Base-by-base conservation (phyloP, 768 basidiomycete species). In the Guyanaporus albipodus region DNA sequence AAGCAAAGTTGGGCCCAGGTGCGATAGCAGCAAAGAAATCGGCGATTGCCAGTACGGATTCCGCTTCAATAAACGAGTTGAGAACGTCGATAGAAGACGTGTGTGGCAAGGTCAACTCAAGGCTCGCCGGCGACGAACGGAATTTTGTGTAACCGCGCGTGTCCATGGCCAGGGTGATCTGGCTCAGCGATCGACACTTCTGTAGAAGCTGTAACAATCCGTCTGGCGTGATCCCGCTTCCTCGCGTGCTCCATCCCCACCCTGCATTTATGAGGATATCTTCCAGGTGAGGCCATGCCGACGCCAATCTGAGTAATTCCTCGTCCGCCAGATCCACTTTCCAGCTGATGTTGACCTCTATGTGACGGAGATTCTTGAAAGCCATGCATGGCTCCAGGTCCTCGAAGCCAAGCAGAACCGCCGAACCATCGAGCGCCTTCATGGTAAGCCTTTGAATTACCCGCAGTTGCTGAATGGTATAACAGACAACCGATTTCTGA, bases 271-370 rank as follows among this genome's bases (percentile, higher is more conserved):
- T 48, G 32, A 4, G 2, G 4, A 52, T 17, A 1, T 6, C 2
- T 24, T 49, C 32, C 14, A 57, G 14, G 19, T 19, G 28, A 10
- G 50, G 50, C 50, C 53, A 57, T 12, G 41, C 33, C 8, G 43
- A 38, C 1, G 7, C 54, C 15, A 55, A 21, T 6, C 5, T n/a
- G 3, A 48, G 24, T 12, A 57, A 11, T 11, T 33, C 38, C 8
- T 9, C 18, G 15, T 35, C 35, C 8, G 21, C 18, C 12, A 56
- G 18, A n/a, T 21, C n/a, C 5, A 56, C 44, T 1, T 21, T 11
- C 44, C 48, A 48, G 0, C 17, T 2, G 11, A 48, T 18, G 10
- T 50, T 18, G 37, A 57, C 0, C 1, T 35, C 2, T 2, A 53
- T 3, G 14, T 7, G 18, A 19, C 42, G 38, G 21, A 53, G 46